phyloP scores from a whole-genome alignment of 768 basidiomycete species.

The Fomitopsis serialis region DNA sequence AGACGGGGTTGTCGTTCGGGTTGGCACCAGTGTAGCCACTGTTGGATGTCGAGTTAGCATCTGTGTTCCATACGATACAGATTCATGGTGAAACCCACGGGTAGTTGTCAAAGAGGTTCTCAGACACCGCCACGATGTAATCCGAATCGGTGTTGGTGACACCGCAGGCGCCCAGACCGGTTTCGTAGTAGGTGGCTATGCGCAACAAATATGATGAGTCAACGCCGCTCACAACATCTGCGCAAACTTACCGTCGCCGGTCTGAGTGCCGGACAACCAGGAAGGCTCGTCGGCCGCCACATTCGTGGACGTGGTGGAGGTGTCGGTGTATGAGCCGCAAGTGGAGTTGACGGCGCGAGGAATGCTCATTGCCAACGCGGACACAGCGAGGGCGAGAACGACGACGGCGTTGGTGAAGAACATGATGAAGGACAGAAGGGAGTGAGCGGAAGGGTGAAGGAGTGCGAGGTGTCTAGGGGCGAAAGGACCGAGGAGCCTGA shows the following conservation, averaged over 20 bases:
- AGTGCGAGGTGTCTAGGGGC: background rate
- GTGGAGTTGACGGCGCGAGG: background rate
- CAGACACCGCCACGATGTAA: conserved; percentile 54
- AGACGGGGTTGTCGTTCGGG: conserved; percentile 76
- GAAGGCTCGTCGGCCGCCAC: conserved; percentile 6
- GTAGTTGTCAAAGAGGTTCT: conserved; percentile 49
- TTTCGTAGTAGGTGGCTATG: conserved; percentile 48
- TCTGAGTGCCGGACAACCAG: conserved; percentile 12
- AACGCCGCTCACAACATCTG: background rate
- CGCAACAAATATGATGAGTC: background rate
- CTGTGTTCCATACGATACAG: background rate
- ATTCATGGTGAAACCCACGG: conserved; percentile 37
- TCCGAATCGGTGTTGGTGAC: conserved; percentile 46
- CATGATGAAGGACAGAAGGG: conserved; percentile 25
- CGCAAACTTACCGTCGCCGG: conserved; percentile 21
- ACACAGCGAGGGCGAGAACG: conserved; percentile 6
- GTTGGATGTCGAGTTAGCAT: background rate
- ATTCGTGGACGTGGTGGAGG: conserved; percentile 5
- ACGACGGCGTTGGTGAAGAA: conserved; percentile 33
- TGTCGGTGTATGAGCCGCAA: background rate
- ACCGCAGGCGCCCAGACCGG: conserved; percentile 65
- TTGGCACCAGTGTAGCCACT: conserved; percentile 54
- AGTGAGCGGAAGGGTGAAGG: conserved; percentile 7
- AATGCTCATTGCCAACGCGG: conserved; percentile 19
- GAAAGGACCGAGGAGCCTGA: conserved; percentile 4